phyloP scores from a whole-genome alignment of 106 monocot species.

The Dendrobium huoshanense region DNA sequence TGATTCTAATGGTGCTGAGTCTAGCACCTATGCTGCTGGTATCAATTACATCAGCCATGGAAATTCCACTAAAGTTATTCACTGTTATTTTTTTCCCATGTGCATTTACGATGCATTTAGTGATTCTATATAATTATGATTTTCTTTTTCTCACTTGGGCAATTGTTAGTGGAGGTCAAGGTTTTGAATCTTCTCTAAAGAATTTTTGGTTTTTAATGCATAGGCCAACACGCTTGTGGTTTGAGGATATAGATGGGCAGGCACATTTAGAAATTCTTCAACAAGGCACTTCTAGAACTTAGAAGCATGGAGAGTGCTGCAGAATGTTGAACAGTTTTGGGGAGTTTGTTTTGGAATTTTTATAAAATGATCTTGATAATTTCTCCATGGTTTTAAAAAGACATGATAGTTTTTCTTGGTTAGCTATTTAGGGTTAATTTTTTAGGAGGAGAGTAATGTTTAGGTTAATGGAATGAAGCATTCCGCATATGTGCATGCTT shows the following conservation, averaged over 20 bases:
- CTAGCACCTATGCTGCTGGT: conserved; percentile 92
- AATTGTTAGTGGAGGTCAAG: neutral
- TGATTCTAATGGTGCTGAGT: conserved; percentile 61
- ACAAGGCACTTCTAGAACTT: neutral
- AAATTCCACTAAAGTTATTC: neutral
- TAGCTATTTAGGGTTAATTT: neutral
- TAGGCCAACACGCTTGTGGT: neutral
- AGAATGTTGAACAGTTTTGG: neutral
- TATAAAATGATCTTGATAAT: neutral
- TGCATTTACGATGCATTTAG: neutral
- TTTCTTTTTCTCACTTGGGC: neutral
- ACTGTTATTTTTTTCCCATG: neutral
- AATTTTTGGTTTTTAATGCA: neutral
- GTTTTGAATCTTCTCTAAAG: neutral
- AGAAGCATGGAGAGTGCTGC: neutral
- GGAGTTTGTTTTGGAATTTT: neutral
- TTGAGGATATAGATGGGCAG: neutral
- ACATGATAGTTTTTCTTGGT: neutral
- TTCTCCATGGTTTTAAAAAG: neutral
- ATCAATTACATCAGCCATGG: conserved; percentile 7
- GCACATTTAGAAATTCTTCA: neutral
- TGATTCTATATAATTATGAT: neutral
- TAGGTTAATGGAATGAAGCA: neutral
- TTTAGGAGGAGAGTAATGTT: neutral
- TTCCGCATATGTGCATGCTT: neutral